phyloP scores from a whole-genome alignment of 768 basidiomycete species.

The Tylopilus rubrobrunneus region DNA sequence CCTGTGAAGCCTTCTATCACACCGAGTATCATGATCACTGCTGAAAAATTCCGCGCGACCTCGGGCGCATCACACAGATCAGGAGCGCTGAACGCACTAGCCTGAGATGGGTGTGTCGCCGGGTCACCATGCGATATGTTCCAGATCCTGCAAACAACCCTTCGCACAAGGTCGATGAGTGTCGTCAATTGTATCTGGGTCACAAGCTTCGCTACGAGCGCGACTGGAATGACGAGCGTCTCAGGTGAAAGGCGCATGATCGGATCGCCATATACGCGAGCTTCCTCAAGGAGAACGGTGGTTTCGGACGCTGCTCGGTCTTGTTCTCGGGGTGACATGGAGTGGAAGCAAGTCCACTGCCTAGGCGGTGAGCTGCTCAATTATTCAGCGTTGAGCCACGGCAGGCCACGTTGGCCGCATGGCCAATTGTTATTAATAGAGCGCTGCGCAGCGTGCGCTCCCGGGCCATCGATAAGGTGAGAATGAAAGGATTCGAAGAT shows the following conservation, averaged over 20 bases:
- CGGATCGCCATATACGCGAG: neutral
- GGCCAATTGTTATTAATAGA: no score
- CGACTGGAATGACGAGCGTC: slow-evolving; percentile 25
- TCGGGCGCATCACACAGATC: slow-evolving; percentile 20
- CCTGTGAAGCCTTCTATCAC: slow-evolving; percentile 20
- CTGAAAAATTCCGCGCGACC: slow-evolving; percentile 19
- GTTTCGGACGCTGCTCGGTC: slow-evolving; percentile 1
- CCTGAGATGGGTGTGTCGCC: slow-evolving; percentile 4
- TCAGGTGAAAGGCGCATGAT: slow-evolving; percentile 10
- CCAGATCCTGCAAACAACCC: slow-evolving; percentile 24
- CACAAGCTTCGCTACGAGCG: slow-evolving; percentile 21
- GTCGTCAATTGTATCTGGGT: slow-evolving; percentile 24
- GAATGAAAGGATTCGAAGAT: no score
- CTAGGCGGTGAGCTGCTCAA: no score
- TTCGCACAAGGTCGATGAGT: slow-evolving; percentile 23
- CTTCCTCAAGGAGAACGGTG: slow-evolving; percentile 4
- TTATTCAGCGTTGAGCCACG: no score
- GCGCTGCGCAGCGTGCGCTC: no score
- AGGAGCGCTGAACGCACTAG: slow-evolving; percentile 2
- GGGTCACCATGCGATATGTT: slow-evolving; percentile 8
- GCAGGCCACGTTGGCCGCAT: no score
- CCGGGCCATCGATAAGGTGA: no score
- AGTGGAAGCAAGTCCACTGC: no score
- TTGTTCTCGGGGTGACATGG: slow-evolving; percentile 9
- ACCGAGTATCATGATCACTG: slow-evolving; percentile 10